Conservation (phyloP, 441 rosid genomes). For the Pelargonium cotyledonis region DNA sequence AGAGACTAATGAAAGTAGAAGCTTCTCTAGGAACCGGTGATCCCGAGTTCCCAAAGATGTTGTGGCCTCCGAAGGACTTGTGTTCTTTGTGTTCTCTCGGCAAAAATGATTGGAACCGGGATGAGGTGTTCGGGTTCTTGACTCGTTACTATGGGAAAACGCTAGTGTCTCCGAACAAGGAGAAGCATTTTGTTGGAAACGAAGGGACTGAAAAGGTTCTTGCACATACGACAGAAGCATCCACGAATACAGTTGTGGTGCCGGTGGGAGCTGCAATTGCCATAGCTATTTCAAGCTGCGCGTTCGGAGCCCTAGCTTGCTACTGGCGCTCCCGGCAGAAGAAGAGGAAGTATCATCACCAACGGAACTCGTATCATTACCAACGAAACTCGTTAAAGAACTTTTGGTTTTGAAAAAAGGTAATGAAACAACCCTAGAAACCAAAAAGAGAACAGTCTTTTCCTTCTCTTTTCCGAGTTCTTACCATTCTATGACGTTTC, state of each 20-base stretch:
- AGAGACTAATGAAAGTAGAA: constrained; percentile 73
- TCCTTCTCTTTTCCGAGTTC: not conserved
- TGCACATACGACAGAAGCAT: constrained; percentile 45
- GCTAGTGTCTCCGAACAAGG: constrained; percentile 60
- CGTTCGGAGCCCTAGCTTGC: constrained; percentile 95
- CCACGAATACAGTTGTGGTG: constrained; percentile 73
- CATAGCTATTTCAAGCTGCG: constrained; percentile 89
- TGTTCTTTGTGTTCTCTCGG: constrained; percentile 59
- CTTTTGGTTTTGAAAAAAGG: constrained; percentile 29
- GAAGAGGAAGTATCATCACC: constrained; percentile 85
- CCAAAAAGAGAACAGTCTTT: too few relatives aligned
- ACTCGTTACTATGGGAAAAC: constrained; percentile 55
- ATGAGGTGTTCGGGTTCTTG: constrained; percentile 66
- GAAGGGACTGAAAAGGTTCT: constrained; percentile 29
- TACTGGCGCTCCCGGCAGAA: constrained; percentile 97
- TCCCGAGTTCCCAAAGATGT: constrained; percentile 80
- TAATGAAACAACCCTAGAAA: too few relatives aligned
- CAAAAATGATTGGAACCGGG: constrained; percentile 49
- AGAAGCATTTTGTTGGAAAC: constrained; percentile 34
- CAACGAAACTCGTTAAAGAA: constrained; percentile 63
- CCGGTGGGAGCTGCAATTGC: constrained; percentile 96
- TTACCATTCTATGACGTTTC: not conserved
- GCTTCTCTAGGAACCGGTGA: constrained; percentile 68
- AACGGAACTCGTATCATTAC: constrained; percentile 9
- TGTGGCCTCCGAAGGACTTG: constrained; percentile 90